Evolutionary conservation across 140 eudicot species (phyloP).

Genomic region (Flaveria floridana): DNA sequence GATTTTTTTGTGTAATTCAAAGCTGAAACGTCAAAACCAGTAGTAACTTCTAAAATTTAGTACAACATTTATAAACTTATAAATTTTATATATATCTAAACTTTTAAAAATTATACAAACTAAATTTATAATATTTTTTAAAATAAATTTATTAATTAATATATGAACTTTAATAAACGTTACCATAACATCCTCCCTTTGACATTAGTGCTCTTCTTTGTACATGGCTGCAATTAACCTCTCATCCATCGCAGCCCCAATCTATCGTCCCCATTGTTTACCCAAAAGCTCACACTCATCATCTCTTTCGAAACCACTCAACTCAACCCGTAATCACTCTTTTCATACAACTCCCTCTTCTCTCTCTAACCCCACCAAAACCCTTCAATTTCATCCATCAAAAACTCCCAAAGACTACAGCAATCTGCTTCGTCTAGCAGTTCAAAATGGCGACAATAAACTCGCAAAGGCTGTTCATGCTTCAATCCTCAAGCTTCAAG

Average conservation of each 20-base stretch:
- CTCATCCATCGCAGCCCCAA: conserved; percentile 30
- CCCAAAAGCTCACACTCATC: no score
- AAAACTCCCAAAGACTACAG: conserved; percentile 27
- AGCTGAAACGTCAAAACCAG: no score
- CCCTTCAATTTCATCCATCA: conserved; percentile 29
- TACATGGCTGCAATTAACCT: conserved; percentile 56
- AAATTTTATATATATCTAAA: no score
- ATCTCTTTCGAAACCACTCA: no score
- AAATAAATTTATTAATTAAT: no score
- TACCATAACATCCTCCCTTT: neutral
- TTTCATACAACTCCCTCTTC: neutral
- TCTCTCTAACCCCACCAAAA: conserved; percentile 36
- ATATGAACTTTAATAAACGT: no score
- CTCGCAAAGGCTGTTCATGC: conserved; percentile 63
- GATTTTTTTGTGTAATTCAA: no score
- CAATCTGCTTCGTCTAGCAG: conserved; percentile 48
- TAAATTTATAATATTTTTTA: no score
- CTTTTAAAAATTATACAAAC: no score
- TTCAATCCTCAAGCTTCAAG: conserved; percentile 54
- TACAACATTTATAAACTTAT: no score
- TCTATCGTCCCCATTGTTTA: neutral
- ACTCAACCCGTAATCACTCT: no score
- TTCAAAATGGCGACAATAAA: conserved; percentile 34
- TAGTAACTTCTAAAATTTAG: no score
- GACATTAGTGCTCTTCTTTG: conserved; percentile 23